Evolutionary conservation across 768 basidiomycete genomes (phyloP).

Genomic region (Panus rudis): DNA sequence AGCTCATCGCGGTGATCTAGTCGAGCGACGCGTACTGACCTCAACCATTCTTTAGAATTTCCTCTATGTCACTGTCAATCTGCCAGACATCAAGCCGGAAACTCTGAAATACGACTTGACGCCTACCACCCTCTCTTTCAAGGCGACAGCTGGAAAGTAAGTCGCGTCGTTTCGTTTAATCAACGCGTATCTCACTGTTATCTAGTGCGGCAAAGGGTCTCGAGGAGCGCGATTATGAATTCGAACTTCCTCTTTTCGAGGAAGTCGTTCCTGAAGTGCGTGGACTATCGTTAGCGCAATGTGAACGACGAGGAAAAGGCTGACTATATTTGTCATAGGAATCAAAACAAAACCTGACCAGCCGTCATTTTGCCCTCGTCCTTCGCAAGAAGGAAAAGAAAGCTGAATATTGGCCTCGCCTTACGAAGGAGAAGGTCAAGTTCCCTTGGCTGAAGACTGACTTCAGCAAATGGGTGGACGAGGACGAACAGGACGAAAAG

Average conservation of each 20-base stretch:
- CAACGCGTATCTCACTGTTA: neutral
- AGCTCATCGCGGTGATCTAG: neutral
- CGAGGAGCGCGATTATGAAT: conserved; percentile 61
- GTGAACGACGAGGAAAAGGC: neutral
- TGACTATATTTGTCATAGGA: conserved; percentile 30
- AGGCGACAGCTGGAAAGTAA: conserved; percentile 60
- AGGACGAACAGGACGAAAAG: conserved; percentile 83
- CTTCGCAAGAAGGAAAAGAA: conserved; percentile 77
- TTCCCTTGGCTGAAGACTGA: conserved; percentile 87
- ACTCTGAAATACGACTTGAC: conserved; percentile 58
- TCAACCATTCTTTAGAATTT: conserved; percentile 55
- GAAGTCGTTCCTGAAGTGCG: conserved; percentile 73
- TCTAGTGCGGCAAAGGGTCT: conserved; percentile 32
- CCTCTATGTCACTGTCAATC: conserved; percentile 78
- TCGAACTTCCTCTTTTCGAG: conserved; percentile 67
- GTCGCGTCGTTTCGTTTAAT: conserved; percentile 15
- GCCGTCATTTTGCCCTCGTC: conserved; percentile 59
- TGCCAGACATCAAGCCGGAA: conserved; percentile 59
- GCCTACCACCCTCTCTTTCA: conserved; percentile 51
- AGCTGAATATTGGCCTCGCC: conserved; percentile 84
- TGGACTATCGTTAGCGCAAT: conserved; percentile 4
- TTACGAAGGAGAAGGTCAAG: conserved; percentile 83
- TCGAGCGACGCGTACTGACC: conserved; percentile 3
- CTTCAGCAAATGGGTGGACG: conserved; percentile 93
- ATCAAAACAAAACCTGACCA: conserved; percentile 52